phyloP scores from a whole-genome alignment of 1,284 basidiomycete genomes.

The Ustilago esculenta region DNA sequence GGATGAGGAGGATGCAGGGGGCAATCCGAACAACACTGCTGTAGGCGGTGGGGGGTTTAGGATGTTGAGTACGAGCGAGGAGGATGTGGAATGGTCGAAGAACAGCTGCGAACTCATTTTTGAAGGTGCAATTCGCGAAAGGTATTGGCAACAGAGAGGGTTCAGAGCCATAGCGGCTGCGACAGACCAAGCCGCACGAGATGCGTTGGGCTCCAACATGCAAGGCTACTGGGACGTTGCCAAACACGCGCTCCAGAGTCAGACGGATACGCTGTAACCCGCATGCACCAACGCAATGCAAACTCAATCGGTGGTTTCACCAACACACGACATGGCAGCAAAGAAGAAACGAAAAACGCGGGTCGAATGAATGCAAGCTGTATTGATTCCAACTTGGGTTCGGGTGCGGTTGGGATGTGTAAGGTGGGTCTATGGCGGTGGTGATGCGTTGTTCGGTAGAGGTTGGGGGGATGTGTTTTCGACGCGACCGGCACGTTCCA shows the following conservation, averaged over 20 bases:
- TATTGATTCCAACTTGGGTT: no score
- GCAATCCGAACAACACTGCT: not conserved
- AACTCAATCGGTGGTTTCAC: not conserved
- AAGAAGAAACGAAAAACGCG: no score
- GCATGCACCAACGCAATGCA: not conserved
- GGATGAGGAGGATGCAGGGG: constrained; percentile 60
- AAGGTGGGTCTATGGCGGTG: no score
- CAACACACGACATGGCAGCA: no score
- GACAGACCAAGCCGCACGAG: constrained; percentile 84
- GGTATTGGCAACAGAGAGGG: constrained; percentile 68
- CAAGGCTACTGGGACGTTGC: constrained; percentile 93
- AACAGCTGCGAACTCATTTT: constrained; percentile 92
- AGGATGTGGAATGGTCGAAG: constrained; percentile 73
- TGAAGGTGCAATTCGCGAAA: constrained; percentile 87
- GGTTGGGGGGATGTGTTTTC: constrained; percentile 19
- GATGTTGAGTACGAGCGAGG: constrained; percentile 11
- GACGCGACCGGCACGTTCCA: constrained; percentile 75
- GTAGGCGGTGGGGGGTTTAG: constrained; percentile 39
- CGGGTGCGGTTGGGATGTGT: no score
- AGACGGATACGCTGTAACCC: constrained; percentile 14
- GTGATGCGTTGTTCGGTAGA: not conserved
- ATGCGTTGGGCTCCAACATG: constrained; percentile 81
- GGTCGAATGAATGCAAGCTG: no score
- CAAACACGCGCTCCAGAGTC: constrained; percentile 69
- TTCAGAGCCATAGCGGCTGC: constrained; percentile 78